Evolutionary conservation across 2,329 filamentous ascomycete genomes (phyloP).

Genomic region (Neopestalotiopsis sp.): DNA sequence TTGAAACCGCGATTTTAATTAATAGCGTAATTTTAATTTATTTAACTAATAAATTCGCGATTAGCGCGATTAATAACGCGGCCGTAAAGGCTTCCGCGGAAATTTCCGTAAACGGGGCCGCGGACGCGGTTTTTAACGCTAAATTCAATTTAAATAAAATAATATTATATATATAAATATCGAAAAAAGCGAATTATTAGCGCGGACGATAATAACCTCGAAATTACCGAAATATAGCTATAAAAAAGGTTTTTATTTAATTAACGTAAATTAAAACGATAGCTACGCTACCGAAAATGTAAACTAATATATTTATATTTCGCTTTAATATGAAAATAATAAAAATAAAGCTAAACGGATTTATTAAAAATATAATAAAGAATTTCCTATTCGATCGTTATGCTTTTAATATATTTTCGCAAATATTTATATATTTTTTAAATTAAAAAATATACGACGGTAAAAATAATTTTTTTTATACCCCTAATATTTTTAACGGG

Average conservation of each 20-base stretch:
- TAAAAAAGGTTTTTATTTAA: too few relatives aligned
- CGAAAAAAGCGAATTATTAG: neutral
- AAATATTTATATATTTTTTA: neutral
- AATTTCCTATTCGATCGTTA: neutral
- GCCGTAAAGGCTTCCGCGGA: neutral
- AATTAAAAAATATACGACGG: too few relatives aligned
- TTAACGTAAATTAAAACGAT: too few relatives aligned
- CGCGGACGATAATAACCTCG: neutral
- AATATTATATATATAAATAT: neutral
- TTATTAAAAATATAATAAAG: neutral
- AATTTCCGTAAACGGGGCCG: neutral
- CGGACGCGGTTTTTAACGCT: neutral
- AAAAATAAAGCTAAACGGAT: neutral
- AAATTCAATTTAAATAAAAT: neutral
- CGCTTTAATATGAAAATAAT: neutral
- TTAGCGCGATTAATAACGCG: neutral
- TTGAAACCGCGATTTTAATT: neutral
- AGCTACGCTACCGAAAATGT: neutral
- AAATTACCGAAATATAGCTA: neutral
- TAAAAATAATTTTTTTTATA: too few relatives aligned
- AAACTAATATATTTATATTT: neutral
- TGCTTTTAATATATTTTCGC: neutral
- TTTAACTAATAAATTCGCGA: neutral
- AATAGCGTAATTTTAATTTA: neutral
- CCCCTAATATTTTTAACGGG: too few relatives aligned